Evolutionary conservation across 331 rosid species (phyloP), one percentile per base, ranked within the genome.

Genomic region (Erythrophleum ivorense): DNA sequence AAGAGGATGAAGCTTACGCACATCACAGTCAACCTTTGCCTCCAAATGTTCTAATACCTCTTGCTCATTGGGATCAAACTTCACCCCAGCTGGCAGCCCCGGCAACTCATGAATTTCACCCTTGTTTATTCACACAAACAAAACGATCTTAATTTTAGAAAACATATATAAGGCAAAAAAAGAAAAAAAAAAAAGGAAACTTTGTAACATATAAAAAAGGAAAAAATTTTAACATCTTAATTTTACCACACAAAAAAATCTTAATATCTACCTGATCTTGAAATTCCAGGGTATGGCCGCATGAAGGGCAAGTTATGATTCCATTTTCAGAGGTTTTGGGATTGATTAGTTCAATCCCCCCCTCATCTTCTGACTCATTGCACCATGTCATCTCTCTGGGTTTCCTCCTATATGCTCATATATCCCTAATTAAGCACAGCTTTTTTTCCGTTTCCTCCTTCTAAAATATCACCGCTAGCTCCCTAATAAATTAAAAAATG

Each of bases 61-160:
- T 55, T 85, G 88, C 82, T 96, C 99, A n/a, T 88, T 96, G 0
- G 99, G 99, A 75, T 96, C 98, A 69, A 96, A 96, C 70, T 93
- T 95, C 81, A 93, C 90, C 24, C 99, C 99, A 33, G 94, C 93
- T 55, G 99, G 99, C 49, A 93, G 80, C 5, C 94, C 94, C 38
- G 93, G 94, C 88, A 94, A 88, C 36, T 88, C 94, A 50, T 89
- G 84, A 71, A 93, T 84, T 53, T 90, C 92, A 36, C 85, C 91
- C 93, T 82, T 64, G 24, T 65, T 34, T 46, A 41, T 77, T 71
- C 71, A 50, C 49, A 69, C 21, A 53, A 68, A 24, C 10, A 63
- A 4, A 4, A 24, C 2, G 36, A 38, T 3, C 38, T 50, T 50
- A 34, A 36, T 65, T 15, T 7, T 4, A 31, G 21, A 34, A 63